phyloP scores from a whole-genome alignment of 2,329 filamentous ascomycete species.

The Curvularia spicifera region DNA sequence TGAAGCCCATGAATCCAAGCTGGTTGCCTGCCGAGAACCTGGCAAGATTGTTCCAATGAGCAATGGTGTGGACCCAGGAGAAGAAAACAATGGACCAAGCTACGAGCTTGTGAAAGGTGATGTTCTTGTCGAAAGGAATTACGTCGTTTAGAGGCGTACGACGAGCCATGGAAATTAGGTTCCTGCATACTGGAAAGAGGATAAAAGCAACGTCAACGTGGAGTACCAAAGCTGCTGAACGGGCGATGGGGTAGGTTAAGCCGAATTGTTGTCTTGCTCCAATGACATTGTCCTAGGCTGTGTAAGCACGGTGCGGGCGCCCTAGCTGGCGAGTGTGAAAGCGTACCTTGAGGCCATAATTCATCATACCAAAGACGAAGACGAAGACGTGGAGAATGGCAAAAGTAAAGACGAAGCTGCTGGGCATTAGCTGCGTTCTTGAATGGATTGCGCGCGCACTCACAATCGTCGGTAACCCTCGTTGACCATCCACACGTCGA shows the following conservation, averaged over 20 bases:
- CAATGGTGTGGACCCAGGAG: constrained; percentile 83
- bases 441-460: constrained; percentile 44
- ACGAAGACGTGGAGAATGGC: constrained; percentile 75
- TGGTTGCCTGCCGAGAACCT: constrained; percentile 76
- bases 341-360: constrained; percentile 72
- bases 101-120: constrained; percentile 83
- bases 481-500: constrained; percentile 89
- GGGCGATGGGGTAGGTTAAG: constrained; percentile 76
- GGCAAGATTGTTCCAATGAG: constrained; percentile 87
- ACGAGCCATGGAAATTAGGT: constrained; percentile 78
- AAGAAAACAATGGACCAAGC: constrained; percentile 91
- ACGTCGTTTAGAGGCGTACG: constrained; percentile 85
- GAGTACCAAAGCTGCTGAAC: constrained; percentile 75
- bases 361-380: constrained; percentile 79
- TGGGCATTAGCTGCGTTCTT: constrained; percentile 33
- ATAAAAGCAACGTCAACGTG: constrained; percentile 83
- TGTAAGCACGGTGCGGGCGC: constrained; percentile 14
- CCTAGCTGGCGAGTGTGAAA: not conserved
- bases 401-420: constrained; percentile 77
- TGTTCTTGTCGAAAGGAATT: constrained; percentile 88
- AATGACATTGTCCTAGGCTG: constrained; percentile 65
- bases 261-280: constrained; percentile 72
- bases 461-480: constrained; percentile 83
- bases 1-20: constrained; percentile 77
- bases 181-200: constrained; percentile 82